A percentile compares a stretch with the other conserved stretches of the same genome.
Conservation (phyloP, 2,329 filamentous ascomycete genomes). For the Apiospora phragmitis region DNA sequence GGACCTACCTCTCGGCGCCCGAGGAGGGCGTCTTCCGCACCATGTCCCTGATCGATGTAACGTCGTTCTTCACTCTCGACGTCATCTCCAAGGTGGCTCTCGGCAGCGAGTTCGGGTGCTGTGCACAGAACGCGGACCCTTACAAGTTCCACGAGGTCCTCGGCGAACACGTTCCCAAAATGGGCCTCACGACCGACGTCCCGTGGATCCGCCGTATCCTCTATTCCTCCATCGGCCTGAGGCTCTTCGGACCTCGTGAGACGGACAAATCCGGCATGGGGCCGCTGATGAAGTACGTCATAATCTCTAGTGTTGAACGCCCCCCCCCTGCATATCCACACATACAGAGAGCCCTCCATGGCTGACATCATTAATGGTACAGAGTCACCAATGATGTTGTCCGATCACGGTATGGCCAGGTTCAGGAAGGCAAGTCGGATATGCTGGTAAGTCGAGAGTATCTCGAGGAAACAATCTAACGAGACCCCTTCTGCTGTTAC, state of each 20-base stretch:
- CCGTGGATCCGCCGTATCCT: slow-evolving; percentile 22
- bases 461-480: neutral
- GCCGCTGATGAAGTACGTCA: slow-evolving; percentile 17
- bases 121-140: slow-evolving; percentile 23
- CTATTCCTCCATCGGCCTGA: slow-evolving; percentile 19
- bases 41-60: slow-evolving; percentile 16
- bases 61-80: slow-evolving; percentile 24
- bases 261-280: slow-evolving; percentile 25
- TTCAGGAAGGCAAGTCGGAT: slow-evolving; percentile 12
- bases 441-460: slow-evolving; percentile 22
- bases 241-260: slow-evolving; percentile 24
- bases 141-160: slow-evolving; percentile 20
- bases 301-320: neutral
- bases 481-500: no score
- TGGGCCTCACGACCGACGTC: slow-evolving; percentile 22
- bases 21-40: slow-evolving; percentile 10
- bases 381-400: slow-evolving; percentile 17
- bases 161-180: slow-evolving; percentile 14
- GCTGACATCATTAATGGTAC: neutral
- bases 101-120: slow-evolving; percentile 27
- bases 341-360: no score
- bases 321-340: neutral
- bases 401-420: slow-evolving; percentile 7
- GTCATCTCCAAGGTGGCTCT: slow-evolving; percentile 27
- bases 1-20: slow-evolving; percentile 18